Conservation (phyloP, 495 filamentous ascomycete genomes). For the Podospora pseudocomata region DNA sequence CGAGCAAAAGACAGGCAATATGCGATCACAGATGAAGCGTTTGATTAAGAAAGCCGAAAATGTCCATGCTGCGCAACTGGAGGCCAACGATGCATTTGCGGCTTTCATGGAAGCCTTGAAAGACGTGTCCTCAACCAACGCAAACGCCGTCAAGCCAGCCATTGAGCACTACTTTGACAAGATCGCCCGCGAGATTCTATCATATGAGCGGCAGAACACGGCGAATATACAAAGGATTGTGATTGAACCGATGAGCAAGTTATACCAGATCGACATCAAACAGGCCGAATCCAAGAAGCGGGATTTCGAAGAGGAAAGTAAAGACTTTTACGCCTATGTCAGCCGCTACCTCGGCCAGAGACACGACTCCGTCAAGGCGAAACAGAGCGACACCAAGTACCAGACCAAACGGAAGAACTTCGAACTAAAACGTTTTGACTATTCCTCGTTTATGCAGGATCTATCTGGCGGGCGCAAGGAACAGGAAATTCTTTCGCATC, state of each 20-base stretch:
- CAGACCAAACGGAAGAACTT: constrained; percentile 90
- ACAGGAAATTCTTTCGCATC: constrained; percentile 91
- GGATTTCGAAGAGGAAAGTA: constrained; percentile 97
- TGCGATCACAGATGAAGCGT: constrained; percentile 91
- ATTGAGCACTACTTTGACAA: constrained; percentile 98
- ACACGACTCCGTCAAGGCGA: constrained; percentile 93
- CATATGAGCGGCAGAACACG: constrained; percentile 81
- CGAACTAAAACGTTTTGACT: constrained; percentile 96
- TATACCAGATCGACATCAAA: constrained; percentile 96
- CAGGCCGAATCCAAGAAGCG: constrained; percentile 95
- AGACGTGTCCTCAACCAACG: constrained; percentile 86
- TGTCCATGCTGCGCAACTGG: constrained; percentile 70
- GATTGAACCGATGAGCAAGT: constrained; percentile 85
- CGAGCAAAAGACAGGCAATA: constrained; percentile 94
- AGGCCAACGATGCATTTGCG: constrained; percentile 78
- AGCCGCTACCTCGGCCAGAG: constrained; percentile 91
- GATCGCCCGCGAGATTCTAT: constrained; percentile 84
- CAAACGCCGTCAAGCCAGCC: constrained; percentile 90
- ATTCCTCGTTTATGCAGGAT: constrained; percentile 99
- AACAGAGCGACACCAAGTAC: constrained; percentile 97
- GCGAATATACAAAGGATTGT: constrained; percentile 83
- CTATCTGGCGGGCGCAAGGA: constrained; percentile 96
- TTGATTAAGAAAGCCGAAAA: constrained; percentile 87
- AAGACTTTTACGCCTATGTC: constrained; percentile 94
- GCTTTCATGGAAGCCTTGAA: constrained; percentile 83